Evolutionary conservation across 805 yeast species (phyloP).

Genomic region (Candida anglica): DNA sequence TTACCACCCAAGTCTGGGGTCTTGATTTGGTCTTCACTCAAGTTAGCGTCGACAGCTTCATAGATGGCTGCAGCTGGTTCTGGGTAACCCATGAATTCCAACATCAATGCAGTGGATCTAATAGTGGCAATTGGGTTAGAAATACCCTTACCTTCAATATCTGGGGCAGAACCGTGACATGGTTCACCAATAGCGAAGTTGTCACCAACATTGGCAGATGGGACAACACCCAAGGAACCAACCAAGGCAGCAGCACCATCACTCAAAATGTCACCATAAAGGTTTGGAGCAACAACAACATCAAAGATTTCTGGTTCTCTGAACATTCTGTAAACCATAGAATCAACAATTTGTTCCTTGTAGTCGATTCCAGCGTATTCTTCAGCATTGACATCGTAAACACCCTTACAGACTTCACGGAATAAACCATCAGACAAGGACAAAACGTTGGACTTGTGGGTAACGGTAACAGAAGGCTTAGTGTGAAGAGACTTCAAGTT

Average conservation of each 20-base stretch:
- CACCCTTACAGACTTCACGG: conserved; percentile 76
- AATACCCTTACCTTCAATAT: conserved; percentile 92
- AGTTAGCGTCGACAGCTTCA: conserved; percentile 90
- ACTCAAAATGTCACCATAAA: conserved; percentile 94
- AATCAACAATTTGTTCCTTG: conserved; percentile 97
- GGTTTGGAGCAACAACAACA: conserved; percentile 97
- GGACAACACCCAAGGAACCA: conserved; percentile 97
- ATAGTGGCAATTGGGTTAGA: conserved; percentile 97
- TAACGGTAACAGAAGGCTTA: conserved; percentile 75
- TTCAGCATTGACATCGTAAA: conserved; percentile 54
- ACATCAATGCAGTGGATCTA: conserved; percentile 95
- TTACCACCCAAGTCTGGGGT: conserved; percentile 97
- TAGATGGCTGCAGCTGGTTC: conserved; percentile 90
- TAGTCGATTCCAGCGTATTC: conserved; percentile 59
- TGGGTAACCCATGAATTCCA: conserved; percentile 91
- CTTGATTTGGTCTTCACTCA: conserved; percentile 69
- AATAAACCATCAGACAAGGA: conserved; percentile 92
- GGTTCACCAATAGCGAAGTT: conserved; percentile 97
- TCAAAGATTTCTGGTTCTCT: conserved; percentile 97
- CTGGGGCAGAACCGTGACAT: conserved; percentile 99
- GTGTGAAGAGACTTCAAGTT: conserved; percentile 26
- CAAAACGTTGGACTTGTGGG: conserved; percentile 94
- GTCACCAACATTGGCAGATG: conserved; percentile 97
- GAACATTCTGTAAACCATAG: conserved; percentile 98
- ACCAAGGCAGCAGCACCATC: conserved; percentile 99